These are phyloP conservation scores for Didymella pinodella DNA, from an alignment of 2,329 filamentous ascomycete genomes.

Conservation along the genomic window DNA sequence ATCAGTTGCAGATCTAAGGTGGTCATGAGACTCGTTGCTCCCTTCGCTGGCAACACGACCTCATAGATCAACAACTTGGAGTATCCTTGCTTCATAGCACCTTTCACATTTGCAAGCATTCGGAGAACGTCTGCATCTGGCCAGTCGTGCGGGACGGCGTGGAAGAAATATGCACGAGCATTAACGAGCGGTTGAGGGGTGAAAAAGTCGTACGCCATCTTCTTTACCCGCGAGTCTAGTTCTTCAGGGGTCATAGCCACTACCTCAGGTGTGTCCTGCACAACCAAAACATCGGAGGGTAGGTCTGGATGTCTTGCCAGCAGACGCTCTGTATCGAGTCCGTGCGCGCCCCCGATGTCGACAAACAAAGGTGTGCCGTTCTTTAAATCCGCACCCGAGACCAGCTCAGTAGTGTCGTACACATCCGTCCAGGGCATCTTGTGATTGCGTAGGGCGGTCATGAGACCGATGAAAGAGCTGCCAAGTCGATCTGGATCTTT, in stretches of 20 bases:
- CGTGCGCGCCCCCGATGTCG: not conserved
- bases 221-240: constrained; percentile 8
- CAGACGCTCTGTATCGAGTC: not conserved
- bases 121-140: constrained; percentile 30
- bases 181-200: constrained; percentile 35
- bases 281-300: not conserved
- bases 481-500: constrained; percentile 15
- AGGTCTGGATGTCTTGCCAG: not conserved
- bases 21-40: constrained; percentile 21
- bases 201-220: constrained; percentile 39
- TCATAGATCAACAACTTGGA: constrained; percentile 22
- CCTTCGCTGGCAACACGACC: constrained; percentile 14
- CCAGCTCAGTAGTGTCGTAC: constrained; percentile 13
- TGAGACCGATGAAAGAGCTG: constrained; percentile 16
- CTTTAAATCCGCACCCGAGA: constrained; percentile 4
- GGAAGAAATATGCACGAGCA: constrained; percentile 47
- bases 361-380: constrained; percentile 9
- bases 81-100: constrained; percentile 24
- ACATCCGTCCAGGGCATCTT: constrained; percentile 23
- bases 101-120: constrained; percentile 23
- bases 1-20: constrained; percentile 18
- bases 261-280: not conserved
- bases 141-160: constrained; percentile 52
- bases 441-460: constrained; percentile 16
- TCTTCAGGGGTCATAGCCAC: constrained; percentile 9